Evolutionary conservation across 2,329 filamentous ascomycete genomes (phyloP), one percentile per base, ranked within the genome.

Genomic region (Samsoniella hepiali): DNA sequence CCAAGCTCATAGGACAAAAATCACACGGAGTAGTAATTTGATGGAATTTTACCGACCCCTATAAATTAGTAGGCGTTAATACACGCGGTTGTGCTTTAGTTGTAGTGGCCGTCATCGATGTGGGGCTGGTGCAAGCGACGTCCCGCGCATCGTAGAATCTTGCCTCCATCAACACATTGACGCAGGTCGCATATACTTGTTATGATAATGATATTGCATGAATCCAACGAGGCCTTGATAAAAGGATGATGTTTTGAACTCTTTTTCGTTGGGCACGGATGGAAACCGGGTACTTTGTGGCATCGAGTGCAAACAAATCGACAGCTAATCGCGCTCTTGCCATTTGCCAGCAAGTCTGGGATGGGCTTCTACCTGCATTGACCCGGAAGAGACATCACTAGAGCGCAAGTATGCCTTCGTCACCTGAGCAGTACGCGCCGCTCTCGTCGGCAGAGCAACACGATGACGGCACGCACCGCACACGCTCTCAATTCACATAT

Each of bases 401-500:
- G 5, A 8, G 22, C 11, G 10, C 38, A 8, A 57, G 3, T 0
- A 64, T 64, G 63, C 51, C 58, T 11, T 60, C 50, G 2, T 61
- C 57, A 11, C 57, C 63, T 9, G 57, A 17, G 8, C 13, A 27
- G 10, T 61, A 57, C 58, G 50, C 22, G 27, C 51, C 63, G 29
- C 22, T 61, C 17, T 73, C 72, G 8, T 75, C 73, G 13, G 54
- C 17, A 9, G 72, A 72, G 32, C 62, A 68, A 8, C 67, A 68
- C 32, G 68, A 65, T 29, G 62, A 67, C 15, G 67, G 68, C 31
- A 62, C 67, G 44, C 74, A 49, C 51, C 58, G 50, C 36, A 62
- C 73, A 54, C 79, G 78, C 53, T 97, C 93, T 17, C 84, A 83
- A 64, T 98, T 95, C 77, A 97, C 92, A 3, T 92, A 91, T 74